A percentile compares a stretch with the other conserved stretches of the same genome.
phyloP scores from a whole-genome alignment of 148 eudicot genomes.

The Drosera capensis region DNA sequence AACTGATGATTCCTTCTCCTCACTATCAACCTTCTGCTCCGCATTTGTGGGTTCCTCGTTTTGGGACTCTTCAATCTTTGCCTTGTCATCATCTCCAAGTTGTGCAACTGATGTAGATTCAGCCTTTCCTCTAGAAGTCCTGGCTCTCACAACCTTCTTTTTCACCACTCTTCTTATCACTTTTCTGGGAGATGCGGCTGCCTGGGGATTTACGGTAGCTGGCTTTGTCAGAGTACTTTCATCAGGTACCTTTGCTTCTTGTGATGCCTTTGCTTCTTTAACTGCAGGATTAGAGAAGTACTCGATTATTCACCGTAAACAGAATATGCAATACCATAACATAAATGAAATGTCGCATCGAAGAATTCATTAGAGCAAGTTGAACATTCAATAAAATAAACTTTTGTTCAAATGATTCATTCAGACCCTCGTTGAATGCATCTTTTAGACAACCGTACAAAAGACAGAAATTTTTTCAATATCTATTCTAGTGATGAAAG shows the following conservation, averaged over 20 bases:
- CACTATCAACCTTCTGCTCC: constrained; percentile 10
- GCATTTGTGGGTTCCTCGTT: constrained; percentile 13
- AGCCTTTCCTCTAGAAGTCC: constrained; percentile 33
- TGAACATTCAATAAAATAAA: too few relatives aligned
- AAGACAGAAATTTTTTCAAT: too few relatives aligned
- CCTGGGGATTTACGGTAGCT: constrained; percentile 12
- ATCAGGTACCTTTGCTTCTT: constrained; percentile 13
- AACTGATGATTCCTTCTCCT: constrained; percentile 11
- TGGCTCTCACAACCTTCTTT: constrained; percentile 23
- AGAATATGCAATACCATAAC: too few relatives aligned
- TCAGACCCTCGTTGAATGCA: too few relatives aligned
- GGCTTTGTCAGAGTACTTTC: constrained; percentile 17
- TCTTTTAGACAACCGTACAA: too few relatives aligned
- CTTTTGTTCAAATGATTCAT: too few relatives aligned
- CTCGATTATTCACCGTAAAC: too few relatives aligned
- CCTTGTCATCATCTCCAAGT: constrained; percentile 12
- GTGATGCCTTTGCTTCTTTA: too few relatives aligned
- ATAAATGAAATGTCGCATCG: too few relatives aligned
- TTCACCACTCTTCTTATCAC: constrained; percentile 30
- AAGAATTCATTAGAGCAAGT: too few relatives aligned
- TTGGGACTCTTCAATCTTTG: constrained; percentile 10
- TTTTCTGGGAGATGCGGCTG: constrained; percentile 21
- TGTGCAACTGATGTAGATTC: constrained; percentile 17
- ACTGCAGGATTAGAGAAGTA: too few relatives aligned
- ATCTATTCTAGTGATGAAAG: too few relatives aligned